Evolutionary conservation across 768 basidiomycete genomes (phyloP), one percentile per base, ranked within the genome.

Genomic region (Leccinum sublutescens): DNA sequence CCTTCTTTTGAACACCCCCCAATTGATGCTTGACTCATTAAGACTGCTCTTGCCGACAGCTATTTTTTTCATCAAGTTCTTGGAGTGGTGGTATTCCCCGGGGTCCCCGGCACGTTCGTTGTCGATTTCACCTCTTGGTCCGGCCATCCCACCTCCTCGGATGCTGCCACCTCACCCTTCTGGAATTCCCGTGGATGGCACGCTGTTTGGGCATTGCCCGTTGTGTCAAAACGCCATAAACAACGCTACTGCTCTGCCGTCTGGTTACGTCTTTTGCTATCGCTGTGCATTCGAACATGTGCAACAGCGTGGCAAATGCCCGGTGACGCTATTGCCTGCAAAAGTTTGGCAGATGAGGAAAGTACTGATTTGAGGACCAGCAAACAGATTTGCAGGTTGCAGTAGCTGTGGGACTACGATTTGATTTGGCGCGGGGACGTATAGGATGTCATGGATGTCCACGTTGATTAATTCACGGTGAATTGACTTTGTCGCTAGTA

Each of bases 11-110:
- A 72, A 74, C 21, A 83, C 85, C 7, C 91, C 90, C 7, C 82
- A 79, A 52, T 73, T 87, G 47, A 65, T 90, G 9, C 79, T 95
- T 33, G 90, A 94, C 70, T 93, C 91, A 2, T 78, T 95, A 40
- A 84, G 87, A 59, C 76, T 91, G 50, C 79, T 92, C 50, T 82
- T 95, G 34, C 96, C 93, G 15, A 90, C 88, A 19, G 88, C 89
- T 45, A 94, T 99, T 59, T 96, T 99, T 74, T 91, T 93, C 71
- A 80, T 99, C 78, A 96, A 95, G 74, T 95, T 98, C 75, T 79
- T 97, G 50, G 95, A 98, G 75, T 99, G 97, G 95, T 99, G 96
- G 95, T 98, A 98, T 70, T 95, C 94, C 4, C 95, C 97, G 21
- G 82, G 83, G 48, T 97, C 93, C 11, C 95, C 90, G 4, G 91